A percentile compares a stretch with the other conserved stretches of the same genome.
These are phyloP conservation scores for Guadua angustifolia DNA, from an alignment of 176 grass and related monocot species.

Conservation along the genomic window DNA sequence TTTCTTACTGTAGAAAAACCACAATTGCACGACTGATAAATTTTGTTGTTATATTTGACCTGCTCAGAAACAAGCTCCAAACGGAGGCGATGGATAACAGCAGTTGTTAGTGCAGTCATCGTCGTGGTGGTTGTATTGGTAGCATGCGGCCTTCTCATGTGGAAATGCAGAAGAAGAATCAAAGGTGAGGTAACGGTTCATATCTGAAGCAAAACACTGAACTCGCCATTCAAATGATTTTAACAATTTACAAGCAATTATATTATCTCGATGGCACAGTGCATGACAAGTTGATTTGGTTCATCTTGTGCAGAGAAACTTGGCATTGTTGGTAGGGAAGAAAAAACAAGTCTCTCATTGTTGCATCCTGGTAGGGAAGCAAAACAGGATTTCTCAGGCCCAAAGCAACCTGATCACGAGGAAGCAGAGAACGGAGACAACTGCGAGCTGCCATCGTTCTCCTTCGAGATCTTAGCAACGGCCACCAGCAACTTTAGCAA, in stretches of 20 bases:
- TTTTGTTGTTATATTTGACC: not conserved
- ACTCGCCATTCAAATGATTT: not conserved
- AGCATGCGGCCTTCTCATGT: slow-evolving; percentile 43
- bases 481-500: slow-evolving; percentile 68
- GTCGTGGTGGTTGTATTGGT: slow-evolving; percentile 15
- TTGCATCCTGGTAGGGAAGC: slow-evolving; percentile 4
- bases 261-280: not conserved
- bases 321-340: slow-evolving; percentile 17
- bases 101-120: slow-evolving; percentile 7
- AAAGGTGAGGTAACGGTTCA: slow-evolving; percentile 37
- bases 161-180: slow-evolving; percentile 58
- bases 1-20: not conserved
- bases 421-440: slow-evolving; percentile 53
- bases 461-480: slow-evolving; percentile 54
- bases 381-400: slow-evolving; percentile 45
- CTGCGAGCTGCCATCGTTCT: slow-evolving; percentile 67
- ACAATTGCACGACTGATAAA: not conserved
- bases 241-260: not conserved
- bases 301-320: slow-evolving; percentile 31
- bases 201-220: not conserved
- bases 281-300: not conserved
- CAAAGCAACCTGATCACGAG: slow-evolving; percentile 38
- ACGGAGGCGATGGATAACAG: slow-evolving; percentile 7
- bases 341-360: not conserved
- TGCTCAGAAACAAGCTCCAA: slow-evolving; percentile 27